Conservation (phyloP, 2,329 filamentous ascomycete species). For the Teratosphaeria viscida region DNA sequence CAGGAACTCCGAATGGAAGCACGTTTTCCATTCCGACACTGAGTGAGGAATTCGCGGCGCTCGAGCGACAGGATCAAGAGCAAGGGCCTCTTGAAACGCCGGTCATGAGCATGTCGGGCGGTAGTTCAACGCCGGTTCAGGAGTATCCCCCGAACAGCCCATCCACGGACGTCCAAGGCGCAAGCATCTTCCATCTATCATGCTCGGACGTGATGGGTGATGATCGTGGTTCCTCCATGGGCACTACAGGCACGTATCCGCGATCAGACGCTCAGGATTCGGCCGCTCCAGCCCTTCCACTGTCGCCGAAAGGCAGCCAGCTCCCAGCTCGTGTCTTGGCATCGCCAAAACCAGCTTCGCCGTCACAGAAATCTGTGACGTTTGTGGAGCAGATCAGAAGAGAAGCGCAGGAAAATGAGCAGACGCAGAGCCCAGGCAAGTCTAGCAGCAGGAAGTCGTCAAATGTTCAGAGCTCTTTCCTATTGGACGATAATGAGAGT, state of each 20-base stretch:
- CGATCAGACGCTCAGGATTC: conserved; percentile 2
- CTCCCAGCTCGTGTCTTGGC: background rate
- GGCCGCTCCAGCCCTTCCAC: conserved; percentile 1
- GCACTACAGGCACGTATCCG: conserved; percentile 1
- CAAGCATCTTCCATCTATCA: conserved; percentile 24
- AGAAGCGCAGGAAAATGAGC: background rate
- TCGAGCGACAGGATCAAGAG: background rate
- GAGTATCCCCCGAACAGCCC: conserved; percentile 11
- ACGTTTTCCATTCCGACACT: background rate
- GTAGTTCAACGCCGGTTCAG: background rate
- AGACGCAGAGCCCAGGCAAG: background rate
- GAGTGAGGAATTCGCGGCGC: background rate
- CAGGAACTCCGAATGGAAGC: conserved; percentile 10
- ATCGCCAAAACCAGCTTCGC: background rate
- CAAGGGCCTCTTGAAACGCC: background rate
- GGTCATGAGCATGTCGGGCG: conserved; percentile 1
- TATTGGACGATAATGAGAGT: conserved; percentile 44
- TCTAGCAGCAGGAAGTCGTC: conserved; percentile 3
- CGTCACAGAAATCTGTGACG: background rate
- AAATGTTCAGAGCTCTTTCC: conserved; percentile 33
- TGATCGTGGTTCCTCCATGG: background rate
- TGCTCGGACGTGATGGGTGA: conserved; percentile 6
- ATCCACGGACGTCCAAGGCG: conserved; percentile 22
- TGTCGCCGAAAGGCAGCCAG: background rate
- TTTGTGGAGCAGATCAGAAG: background rate